Base-by-base conservation (phyloP, 1,284 basidiomycete genomes). In the Marasmius tenuissimus region DNA sequence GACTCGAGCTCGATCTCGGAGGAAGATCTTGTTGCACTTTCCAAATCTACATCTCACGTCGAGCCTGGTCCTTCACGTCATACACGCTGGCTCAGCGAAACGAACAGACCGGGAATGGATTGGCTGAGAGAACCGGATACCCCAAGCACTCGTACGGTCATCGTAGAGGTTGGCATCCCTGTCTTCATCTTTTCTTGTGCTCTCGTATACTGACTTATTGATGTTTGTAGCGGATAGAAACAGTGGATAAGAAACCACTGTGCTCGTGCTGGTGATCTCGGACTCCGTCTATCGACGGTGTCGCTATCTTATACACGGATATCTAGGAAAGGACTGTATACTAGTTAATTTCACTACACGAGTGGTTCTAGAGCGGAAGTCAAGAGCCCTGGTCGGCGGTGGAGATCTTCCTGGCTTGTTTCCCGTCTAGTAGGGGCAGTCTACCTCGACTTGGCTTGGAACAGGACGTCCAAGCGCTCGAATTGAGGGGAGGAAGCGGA, bases 1-100 rank as follows among this genome's bases (percentile, higher is more conserved):
- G 42, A 73, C 16, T 47, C 82, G 51, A 80, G 73, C 65, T 86
- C 81, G 45, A 76, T 87, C 61, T 82, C 80, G n/a, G 90, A 92
- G 68, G 89, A 91, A 63, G 90, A 91, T 68, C 72, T 92, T 58
- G 85, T 85, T 16, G 81, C 83, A 14, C 82, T 92, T 79, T 92
- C 89, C 3, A 91, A 87, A 74, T 91, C 88, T 3, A 84, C 85
- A 66, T 87, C 89, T 18, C 85, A 89, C 66, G 81, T 87, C 9
- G 86, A 89, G 65, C 16, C 45, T n/a, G 79, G 78, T 49, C 70
- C 81, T 63, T 61, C 74, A 40, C 68, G 75, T 66, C 75, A 84
- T 66, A 68, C 72, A 20, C 79, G 83, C 45, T 85, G 81, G 74
- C 77, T 76, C 42, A 83, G 81, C 60, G 75, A 78, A 45, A 71